phyloP scores from a whole-genome alignment of 139 green algal species.

The Haematococcus lacustris region DNA sequence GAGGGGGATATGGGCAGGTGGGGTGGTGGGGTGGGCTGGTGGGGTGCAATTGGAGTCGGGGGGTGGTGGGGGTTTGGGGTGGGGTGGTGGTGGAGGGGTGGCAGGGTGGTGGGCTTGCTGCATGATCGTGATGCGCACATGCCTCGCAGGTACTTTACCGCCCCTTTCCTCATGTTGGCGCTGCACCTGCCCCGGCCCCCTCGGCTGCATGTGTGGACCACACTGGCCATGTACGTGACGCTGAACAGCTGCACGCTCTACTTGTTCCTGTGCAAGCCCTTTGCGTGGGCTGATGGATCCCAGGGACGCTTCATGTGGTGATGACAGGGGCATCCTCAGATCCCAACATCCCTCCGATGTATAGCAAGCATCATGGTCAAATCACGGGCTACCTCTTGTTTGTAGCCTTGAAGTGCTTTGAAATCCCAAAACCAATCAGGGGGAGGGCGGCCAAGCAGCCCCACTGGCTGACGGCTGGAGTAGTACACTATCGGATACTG shows the following conservation, averaged over 20 bases:
- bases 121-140: not conserved
- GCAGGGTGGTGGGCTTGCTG: not conserved
- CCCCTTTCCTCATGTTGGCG: conserved; percentile 46
- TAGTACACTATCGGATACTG: no score
- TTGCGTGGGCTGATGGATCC: conserved; percentile 60
- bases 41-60: not conserved
- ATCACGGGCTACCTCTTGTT: no score
- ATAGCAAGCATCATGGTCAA: no score
- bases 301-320: conserved; percentile 87
- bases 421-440: no score
- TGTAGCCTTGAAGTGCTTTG: no score
- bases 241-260: conserved; percentile 57
- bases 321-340: no score
- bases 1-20: not conserved
- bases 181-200: conserved; percentile 41
- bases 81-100: not conserved
- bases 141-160: conserved; percentile 77
- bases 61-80: no score
- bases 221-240: conserved; percentile 14
- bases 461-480: no score
- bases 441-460: no score
- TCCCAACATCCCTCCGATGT: no score
- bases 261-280: conserved; percentile 66
- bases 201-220: conserved; percentile 1
- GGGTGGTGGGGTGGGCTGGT: not conserved